phyloP scores from a whole-genome alignment of 2,329 filamentous ascomycete genomes.

The Fusarium sp. region DNA sequence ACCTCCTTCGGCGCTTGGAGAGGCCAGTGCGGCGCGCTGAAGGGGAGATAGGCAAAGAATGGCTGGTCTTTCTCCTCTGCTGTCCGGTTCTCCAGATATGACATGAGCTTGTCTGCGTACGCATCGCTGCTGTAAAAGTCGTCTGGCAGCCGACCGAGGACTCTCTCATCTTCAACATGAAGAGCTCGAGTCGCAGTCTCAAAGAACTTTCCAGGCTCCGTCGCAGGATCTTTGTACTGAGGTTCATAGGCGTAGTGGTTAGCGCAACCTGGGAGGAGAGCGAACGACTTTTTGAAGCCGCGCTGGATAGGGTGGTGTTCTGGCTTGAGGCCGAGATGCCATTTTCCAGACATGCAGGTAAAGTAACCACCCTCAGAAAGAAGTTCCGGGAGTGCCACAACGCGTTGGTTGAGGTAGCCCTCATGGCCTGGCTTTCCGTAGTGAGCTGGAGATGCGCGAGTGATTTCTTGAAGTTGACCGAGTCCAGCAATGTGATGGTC shows the following conservation, averaged over 20 bases:
- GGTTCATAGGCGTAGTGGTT: conserved; percentile 60
- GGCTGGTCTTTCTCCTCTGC: conserved; percentile 46
- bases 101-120: neutral
- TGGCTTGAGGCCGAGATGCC: conserved; percentile 1
- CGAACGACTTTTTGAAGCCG: conserved; percentile 42
- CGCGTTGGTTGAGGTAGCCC: conserved; percentile 2
- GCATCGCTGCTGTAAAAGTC: neutral
- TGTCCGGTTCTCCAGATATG: neutral
- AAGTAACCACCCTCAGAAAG: neutral
- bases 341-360: neutral
- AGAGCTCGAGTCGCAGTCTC: neutral
- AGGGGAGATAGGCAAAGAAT: conserved; percentile 61
- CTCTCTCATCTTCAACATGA: neutral
- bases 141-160: neutral
- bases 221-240: neutral
- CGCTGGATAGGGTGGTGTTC: neutral
- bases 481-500: conserved; percentile 66
- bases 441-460: neutral
- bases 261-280: conserved; percentile 54
- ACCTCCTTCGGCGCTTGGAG: neutral
- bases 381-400: neutral
- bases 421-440: neutral
- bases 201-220: neutral
- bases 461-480: conserved; percentile 63
- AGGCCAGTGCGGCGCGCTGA: conserved; percentile 7